Conservation (phyloP, 108 stramenopile species). For the Nitzschia sp. region DNA sequence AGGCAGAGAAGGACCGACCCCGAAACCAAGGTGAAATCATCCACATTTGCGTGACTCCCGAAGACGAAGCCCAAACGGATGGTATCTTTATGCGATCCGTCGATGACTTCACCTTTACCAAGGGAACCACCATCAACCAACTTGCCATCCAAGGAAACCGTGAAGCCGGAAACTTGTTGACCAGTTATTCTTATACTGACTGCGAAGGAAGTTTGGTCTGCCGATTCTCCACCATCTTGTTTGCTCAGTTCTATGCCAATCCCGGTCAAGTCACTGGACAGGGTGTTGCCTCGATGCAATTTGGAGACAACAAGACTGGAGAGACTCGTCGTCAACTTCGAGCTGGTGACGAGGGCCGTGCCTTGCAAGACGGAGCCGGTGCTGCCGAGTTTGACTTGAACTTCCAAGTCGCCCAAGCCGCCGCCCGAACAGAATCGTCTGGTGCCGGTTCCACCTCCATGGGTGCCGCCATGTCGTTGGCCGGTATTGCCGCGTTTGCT, state of each 20-base stretch:
- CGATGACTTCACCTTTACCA: constrained; percentile 8
- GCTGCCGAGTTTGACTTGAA: constrained; percentile 6
- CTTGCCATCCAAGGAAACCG: constrained; percentile 3
- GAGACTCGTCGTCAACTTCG: constrained; percentile 2
- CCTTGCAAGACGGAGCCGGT: background rate
- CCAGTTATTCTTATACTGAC: background rate
- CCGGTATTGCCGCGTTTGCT: background rate
- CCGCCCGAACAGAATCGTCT: background rate
- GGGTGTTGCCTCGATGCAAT: constrained; percentile 23
- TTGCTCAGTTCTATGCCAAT: constrained; percentile 13
- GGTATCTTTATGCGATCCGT: constrained; percentile 18
- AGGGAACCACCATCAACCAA: constrained; percentile 6
- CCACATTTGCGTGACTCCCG: constrained; percentile 14
- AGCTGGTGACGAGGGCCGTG: background rate
- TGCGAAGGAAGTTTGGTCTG: background rate
- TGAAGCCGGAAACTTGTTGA: constrained; percentile 15
- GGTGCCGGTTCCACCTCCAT: constrained; percentile 1
- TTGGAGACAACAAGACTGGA: no score
- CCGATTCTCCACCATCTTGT: constrained; percentile 17
- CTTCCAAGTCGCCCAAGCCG: background rate
- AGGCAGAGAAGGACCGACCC: background rate
- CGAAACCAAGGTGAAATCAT: constrained; percentile 19
- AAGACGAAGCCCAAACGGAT: background rate
- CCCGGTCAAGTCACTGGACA: constrained; percentile 13
- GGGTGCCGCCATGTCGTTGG: background rate